Evolutionary conservation across 2,329 filamentous ascomycete genomes (phyloP).

Genomic region (Tolypocladium cylindrosporum): DNA sequence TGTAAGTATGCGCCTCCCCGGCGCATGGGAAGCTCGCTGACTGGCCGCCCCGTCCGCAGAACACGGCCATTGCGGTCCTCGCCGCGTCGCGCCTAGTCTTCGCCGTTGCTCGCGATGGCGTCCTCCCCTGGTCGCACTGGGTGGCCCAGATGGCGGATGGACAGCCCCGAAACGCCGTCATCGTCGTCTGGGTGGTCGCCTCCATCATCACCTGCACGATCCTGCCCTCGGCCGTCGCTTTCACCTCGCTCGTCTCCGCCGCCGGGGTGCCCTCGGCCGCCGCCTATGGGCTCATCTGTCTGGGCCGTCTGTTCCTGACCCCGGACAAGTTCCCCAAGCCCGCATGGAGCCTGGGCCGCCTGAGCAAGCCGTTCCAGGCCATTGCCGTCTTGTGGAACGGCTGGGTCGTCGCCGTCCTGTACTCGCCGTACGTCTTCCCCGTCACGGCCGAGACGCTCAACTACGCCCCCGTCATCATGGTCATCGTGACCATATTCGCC

Average conservation of each 20-base stretch:
- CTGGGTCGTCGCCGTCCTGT: constrained; percentile 37
- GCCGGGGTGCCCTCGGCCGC: constrained; percentile 41
- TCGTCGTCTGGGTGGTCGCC: constrained; percentile 45
- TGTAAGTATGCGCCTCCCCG: background rate
- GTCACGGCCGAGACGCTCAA: constrained; percentile 32
- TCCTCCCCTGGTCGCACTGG: constrained; percentile 48
- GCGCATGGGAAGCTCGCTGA: background rate
- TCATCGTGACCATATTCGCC: constrained; percentile 29
- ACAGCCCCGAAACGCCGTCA: constrained; percentile 49
- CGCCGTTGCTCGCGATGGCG: constrained; percentile 50
- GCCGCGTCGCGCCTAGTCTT: constrained; percentile 53
- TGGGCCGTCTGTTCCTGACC: constrained; percentile 35
- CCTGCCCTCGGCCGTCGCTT: constrained; percentile 42
- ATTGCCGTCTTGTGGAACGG: constrained; percentile 38
- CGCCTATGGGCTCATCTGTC: constrained; percentile 40
- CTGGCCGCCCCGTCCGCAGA: constrained; percentile 19
- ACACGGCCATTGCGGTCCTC: constrained; percentile 49
- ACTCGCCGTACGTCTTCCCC: constrained; percentile 34
- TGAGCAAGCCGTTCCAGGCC: constrained; percentile 35
- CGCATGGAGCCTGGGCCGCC: constrained; percentile 32
- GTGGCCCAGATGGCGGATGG: constrained; percentile 44
- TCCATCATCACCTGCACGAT: constrained; percentile 49
- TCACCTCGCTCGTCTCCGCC: constrained; percentile 42
- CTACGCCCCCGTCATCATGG: constrained; percentile 43
- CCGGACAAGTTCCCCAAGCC: constrained; percentile 31